A percentile compares a stretch with the other conserved stretches of the same genome.
Conservation (phyloP, 2,329 filamentous ascomycete species). For the Fusarium vanettenii region DNA sequence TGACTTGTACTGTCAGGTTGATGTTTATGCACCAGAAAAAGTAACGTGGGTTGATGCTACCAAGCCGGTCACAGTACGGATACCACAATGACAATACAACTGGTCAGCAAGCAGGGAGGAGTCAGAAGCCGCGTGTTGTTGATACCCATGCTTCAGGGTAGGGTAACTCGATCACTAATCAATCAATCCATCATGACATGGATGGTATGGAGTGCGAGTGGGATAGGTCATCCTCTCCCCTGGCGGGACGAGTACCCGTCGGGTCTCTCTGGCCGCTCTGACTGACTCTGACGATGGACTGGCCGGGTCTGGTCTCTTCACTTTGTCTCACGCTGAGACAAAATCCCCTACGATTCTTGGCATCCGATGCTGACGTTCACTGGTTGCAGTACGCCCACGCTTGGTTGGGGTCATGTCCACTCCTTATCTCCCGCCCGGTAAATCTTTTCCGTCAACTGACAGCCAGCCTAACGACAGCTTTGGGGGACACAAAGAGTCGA, state of each 20-base stretch:
- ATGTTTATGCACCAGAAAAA: neutral
- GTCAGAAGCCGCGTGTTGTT: neutral
- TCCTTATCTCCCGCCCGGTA: slow-evolving; percentile 19
- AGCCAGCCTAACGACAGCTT: slow-evolving; percentile 1
- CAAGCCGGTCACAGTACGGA: neutral
- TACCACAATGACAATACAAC: neutral
- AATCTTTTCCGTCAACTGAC: slow-evolving; percentile 26
- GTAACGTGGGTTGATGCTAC: neutral
- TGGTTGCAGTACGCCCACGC: slow-evolving; percentile 1
- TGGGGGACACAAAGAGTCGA: neutral
- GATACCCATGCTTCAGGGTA: neutral
- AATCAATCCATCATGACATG: neutral
- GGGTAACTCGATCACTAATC: neutral
- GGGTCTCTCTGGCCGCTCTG: neutral
- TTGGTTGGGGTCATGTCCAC: neutral
- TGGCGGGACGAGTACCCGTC: slow-evolving; percentile 1
- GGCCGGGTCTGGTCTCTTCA: neutral
- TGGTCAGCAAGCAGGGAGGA: neutral
- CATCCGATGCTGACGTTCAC: slow-evolving; percentile 18
- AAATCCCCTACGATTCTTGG: slow-evolving; percentile 23
- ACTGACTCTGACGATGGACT: slow-evolving; percentile 4
- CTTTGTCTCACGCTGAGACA: slow-evolving; percentile 10
- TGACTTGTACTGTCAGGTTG: neutral
- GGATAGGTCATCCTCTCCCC: neutral
- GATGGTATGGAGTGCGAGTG: neutral